Evolutionary conservation across 208 protist species (phyloP).

Genomic region (Trypanosoma brucei): DNA sequence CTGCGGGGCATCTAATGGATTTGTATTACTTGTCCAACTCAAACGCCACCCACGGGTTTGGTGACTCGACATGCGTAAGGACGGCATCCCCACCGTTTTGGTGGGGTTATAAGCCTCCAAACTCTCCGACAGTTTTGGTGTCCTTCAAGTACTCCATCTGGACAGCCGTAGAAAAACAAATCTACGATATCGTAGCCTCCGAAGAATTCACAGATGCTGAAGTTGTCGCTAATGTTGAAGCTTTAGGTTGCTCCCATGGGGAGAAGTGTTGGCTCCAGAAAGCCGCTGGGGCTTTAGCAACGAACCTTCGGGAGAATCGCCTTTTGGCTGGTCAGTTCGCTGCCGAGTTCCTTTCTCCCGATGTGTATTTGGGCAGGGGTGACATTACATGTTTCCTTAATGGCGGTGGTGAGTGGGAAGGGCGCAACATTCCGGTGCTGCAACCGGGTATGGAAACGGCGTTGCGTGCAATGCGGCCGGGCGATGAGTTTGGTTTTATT

Average conservation of each 20-base stretch:
- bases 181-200: background rate
- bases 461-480: constrained; percentile 12
- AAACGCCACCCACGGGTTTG: background rate
- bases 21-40: background rate
- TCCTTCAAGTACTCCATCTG: constrained; percentile 12
- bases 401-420: background rate
- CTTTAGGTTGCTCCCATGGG: background rate
- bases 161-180: background rate
- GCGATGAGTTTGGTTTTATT: constrained; percentile 14
- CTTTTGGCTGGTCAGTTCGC: background rate
- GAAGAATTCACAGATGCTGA: constrained; percentile 7
- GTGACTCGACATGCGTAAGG: background rate
- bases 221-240: background rate
- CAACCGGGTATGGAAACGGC: constrained; percentile 13
- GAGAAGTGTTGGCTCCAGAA: background rate
- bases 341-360: background rate
- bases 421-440: background rate
- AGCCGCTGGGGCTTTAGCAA: constrained; percentile 2
- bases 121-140: constrained; percentile 5
- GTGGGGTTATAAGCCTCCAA: constrained; percentile 5
- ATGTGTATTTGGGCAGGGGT: background rate
- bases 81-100: background rate
- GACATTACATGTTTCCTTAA: constrained; percentile 2
- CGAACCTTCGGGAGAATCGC: constrained; percentile 21
- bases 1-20: constrained; percentile 2